Conservation (phyloP, 1,284 basidiomycete species). For the Ceratobasidium sp. region DNA sequence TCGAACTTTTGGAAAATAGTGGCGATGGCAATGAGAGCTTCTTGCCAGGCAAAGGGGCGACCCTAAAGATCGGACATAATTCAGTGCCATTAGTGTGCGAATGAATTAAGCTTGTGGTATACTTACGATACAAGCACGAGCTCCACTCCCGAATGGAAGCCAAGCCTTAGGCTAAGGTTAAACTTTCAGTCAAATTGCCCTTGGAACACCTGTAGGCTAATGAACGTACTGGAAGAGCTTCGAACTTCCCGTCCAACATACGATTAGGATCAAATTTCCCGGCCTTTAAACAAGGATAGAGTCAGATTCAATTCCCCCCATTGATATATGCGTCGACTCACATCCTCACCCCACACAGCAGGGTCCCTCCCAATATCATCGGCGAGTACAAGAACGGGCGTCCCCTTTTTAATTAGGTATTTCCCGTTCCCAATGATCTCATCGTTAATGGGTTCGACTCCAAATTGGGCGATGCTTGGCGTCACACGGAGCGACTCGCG, state of each 20-base stretch:
- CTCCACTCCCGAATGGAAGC: constrained; percentile 52
- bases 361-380: constrained; percentile 54
- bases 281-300: not conserved
- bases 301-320: not conserved
- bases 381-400: constrained; percentile 49
- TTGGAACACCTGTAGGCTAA: not conserved
- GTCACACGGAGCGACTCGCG: constrained; percentile 55
- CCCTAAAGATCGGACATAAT: constrained; percentile 11
- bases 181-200: not conserved
- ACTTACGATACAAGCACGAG: constrained; percentile 53
- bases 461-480: constrained; percentile 52
- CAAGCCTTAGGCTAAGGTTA: constrained; percentile 43
- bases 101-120: not conserved
- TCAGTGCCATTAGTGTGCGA: not conserved
- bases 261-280: constrained; percentile 60
- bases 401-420: constrained; percentile 52
- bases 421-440: constrained; percentile 50
- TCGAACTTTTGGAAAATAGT: constrained; percentile 55
- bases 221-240: constrained; percentile 50
- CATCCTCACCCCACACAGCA: constrained; percentile 54
- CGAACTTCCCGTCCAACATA: constrained; percentile 60
- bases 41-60: constrained; percentile 55
- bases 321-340: constrained; percentile 38
- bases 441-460: constrained; percentile 49
- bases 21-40: constrained; percentile 53